phyloP scores from a whole-genome alignment of 129 eudicot genomes.

The Pittosporum tobira region DNA sequence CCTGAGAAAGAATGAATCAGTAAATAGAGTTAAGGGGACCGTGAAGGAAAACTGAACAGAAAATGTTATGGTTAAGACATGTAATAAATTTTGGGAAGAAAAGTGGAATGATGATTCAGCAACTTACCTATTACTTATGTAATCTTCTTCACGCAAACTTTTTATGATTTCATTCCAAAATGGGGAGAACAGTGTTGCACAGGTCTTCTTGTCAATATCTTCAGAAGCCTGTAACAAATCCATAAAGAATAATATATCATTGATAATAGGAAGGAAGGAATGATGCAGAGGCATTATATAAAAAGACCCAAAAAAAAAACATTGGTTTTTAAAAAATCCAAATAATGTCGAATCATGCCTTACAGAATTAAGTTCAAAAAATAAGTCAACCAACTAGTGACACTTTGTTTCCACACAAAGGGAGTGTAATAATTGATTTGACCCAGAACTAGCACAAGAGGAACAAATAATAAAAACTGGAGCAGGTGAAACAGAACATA shows the following conservation, averaged over 20 bases:
- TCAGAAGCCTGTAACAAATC: constrained; percentile 49
- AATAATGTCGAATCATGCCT: too few relatives aligned
- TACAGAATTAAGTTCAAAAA: too few relatives aligned
- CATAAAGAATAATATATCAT: constrained; percentile 16
- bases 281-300: too few relatives aligned
- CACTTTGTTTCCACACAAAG: too few relatives aligned
- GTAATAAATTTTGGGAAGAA: not conserved
- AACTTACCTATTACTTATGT: constrained; percentile 69
- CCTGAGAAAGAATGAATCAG: constrained; percentile 27
- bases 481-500: too few relatives aligned
- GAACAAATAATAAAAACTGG: too few relatives aligned
- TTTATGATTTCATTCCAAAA: constrained; percentile 97
- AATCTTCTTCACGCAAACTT: constrained; percentile 96
- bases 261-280: too few relatives aligned
- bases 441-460: too few relatives aligned
- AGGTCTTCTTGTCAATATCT: constrained; percentile 58
- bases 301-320: too few relatives aligned
- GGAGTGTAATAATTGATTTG: too few relatives aligned
- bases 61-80: not conserved
- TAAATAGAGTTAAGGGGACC: constrained; percentile 3
- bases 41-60: not conserved
- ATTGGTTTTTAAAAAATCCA: too few relatives aligned
- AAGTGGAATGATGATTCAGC: not conserved
- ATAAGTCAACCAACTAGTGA: too few relatives aligned
- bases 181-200: constrained; percentile 86